phyloP scores from a whole-genome alignment of 2,329 filamentous ascomycete species.

The Exophiala oligosperma region DNA sequence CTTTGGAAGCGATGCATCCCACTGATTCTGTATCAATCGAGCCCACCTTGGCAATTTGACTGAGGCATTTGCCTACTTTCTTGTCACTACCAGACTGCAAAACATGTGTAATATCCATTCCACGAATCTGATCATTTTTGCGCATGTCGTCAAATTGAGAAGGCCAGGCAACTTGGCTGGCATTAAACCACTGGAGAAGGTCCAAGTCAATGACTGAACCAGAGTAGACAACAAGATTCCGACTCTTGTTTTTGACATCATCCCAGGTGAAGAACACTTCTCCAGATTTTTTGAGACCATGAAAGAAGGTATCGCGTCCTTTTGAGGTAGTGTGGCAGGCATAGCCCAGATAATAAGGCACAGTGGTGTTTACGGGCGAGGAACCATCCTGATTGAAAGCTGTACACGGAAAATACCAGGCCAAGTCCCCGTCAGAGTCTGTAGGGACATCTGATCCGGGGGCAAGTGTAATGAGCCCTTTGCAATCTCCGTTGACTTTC shows the following conservation, averaged over 20 bases:
- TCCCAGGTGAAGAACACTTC: slow-evolving; percentile 97
- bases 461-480: slow-evolving; percentile 76
- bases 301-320: slow-evolving; percentile 70
- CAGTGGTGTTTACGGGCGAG: slow-evolving; percentile 69
- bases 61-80: slow-evolving; percentile 79
- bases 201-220: slow-evolving; percentile 90
- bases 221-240: slow-evolving; percentile 92
- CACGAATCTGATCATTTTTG: slow-evolving; percentile 68
- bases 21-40: slow-evolving; percentile 94
- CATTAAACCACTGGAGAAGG: slow-evolving; percentile 87
- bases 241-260: slow-evolving; percentile 82
- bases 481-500: slow-evolving; percentile 96
- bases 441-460: slow-evolving; percentile 75
- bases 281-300: slow-evolving; percentile 67
- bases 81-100: slow-evolving; percentile 81
- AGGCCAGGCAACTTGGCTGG: slow-evolving; percentile 73
- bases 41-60: slow-evolving; percentile 93
- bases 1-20: slow-evolving; percentile 94
- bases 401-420: slow-evolving; percentile 96
- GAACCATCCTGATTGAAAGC: slow-evolving; percentile 94
- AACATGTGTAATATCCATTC: slow-evolving; percentile 83
- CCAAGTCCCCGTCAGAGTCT: slow-evolving; percentile 70
- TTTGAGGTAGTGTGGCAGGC: slow-evolving; percentile 76
- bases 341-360: slow-evolving; percentile 78
- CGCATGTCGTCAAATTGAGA: slow-evolving; percentile 76